Percentiles rank a stretch among this genome's conserved stretches.
These are phyloP conservation scores for Pythium apleroticum DNA, from an alignment of 352 stramenopile genomes.

Conservation along the genomic window DNA sequence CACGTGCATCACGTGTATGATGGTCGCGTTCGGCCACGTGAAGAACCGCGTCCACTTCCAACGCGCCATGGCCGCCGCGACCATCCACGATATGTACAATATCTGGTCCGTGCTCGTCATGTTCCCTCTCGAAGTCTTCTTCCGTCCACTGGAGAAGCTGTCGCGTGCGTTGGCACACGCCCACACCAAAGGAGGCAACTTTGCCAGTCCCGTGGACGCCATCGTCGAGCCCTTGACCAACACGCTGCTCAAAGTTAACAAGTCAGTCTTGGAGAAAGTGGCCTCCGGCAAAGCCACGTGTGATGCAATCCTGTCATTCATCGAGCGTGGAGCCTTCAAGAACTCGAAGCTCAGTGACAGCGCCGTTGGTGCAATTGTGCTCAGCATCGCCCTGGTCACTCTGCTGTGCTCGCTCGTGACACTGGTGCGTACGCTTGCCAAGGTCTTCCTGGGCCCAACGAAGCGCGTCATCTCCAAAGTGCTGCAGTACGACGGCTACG, in stretches of 20 bases:
- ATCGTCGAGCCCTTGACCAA: constrained; percentile 18
- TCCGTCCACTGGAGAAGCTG: constrained; percentile 37
- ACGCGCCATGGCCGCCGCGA: constrained; percentile 29
- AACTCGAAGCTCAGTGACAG: constrained; percentile 36
- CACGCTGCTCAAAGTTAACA: constrained; percentile 18
- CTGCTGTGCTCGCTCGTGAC: constrained; percentile 48
- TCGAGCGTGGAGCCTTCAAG: constrained; percentile 40
- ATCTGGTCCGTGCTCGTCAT: constrained; percentile 50
- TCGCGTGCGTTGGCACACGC: constrained; percentile 19
- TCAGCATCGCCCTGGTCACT: constrained; percentile 45
- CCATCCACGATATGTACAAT: constrained; percentile 57
- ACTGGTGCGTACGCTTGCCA: constrained; percentile 54
- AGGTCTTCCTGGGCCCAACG: constrained; percentile 79
- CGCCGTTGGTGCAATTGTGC: constrained; percentile 45
- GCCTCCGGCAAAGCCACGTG: constrained; percentile 36
- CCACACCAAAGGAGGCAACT: constrained; percentile 3
- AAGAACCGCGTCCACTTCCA: constrained; percentile 44
- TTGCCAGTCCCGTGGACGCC: constrained; percentile 21
- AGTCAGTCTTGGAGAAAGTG: constrained; percentile 10
- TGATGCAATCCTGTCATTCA: constrained; percentile 29
- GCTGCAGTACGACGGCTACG: constrained; percentile 88
- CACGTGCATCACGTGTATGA: constrained; percentile 69
- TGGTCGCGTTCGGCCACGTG: constrained; percentile 76
- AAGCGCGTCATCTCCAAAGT: constrained; percentile 84
- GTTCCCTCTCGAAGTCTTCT: constrained; percentile 42